A percentile compares a stretch with the other conserved stretches of the same genome.
phyloP scores from a whole-genome alignment of 345 rosid species.

The Garcia nutans region DNA sequence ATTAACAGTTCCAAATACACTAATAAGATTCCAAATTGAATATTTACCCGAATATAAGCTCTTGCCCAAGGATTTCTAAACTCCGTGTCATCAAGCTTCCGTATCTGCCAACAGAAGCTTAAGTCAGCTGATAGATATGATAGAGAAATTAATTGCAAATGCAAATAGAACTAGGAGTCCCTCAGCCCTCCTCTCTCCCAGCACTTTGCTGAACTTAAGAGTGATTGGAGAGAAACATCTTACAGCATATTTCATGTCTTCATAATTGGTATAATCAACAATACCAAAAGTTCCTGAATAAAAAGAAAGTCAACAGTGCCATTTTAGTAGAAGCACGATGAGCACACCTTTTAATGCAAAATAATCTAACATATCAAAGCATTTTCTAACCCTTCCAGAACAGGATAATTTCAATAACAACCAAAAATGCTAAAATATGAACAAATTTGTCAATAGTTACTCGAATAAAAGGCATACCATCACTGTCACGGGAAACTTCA shows the following conservation, averaged over 20 bases:
- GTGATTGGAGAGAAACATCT: constrained; percentile 29
- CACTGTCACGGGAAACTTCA: constrained; percentile 83
- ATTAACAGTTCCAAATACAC: not conserved
- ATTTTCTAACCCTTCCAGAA: not conserved
- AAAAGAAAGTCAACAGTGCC: not conserved
- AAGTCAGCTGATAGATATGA: not conserved
- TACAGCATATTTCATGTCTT: constrained; percentile 97
- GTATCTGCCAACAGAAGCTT: constrained; percentile 34
- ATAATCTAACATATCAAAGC: constrained; percentile 2
- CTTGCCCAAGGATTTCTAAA: constrained; percentile 88
- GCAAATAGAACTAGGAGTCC: not conserved
- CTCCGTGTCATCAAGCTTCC: constrained; percentile 82
- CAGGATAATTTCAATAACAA: not conserved
- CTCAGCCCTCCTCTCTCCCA: not conserved
- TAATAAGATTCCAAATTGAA: not conserved
- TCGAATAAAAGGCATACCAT: constrained; percentile 43
- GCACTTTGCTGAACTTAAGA: not conserved
- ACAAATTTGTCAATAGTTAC: not conserved
- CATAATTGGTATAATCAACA: constrained; percentile 87
- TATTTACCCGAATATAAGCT: constrained; percentile 61
- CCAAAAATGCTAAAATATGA: not conserved
- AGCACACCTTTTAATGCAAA: not conserved
- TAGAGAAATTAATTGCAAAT: not conserved
- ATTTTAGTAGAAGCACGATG: not conserved
- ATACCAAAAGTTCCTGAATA: constrained; percentile 78